Percentiles rank a stretch among this genome's conserved stretches.
Conservation (phyloP, 345 rosid species). For the Eucalyptus regnans region DNA sequence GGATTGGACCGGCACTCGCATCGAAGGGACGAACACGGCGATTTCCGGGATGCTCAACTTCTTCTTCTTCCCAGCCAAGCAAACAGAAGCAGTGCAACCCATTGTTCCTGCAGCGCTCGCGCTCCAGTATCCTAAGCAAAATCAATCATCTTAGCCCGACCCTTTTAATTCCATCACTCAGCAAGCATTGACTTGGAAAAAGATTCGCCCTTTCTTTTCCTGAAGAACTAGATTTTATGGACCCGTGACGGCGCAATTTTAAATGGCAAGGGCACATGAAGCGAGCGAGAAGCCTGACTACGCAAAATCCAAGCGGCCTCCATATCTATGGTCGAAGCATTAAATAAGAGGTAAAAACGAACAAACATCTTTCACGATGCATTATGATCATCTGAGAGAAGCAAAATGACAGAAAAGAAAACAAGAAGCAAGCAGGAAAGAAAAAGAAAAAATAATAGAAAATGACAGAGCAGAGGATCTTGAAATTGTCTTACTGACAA, state of each 20-base stretch:
- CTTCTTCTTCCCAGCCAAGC: conserved; percentile 42
- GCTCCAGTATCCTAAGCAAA: conserved; percentile 21
- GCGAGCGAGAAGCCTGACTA: background rate
- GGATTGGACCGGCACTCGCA: conserved; percentile 52
- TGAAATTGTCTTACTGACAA: background rate
- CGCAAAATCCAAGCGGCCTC: background rate
- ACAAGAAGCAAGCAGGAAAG: background rate
- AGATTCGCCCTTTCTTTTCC: background rate
- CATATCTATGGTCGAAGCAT: background rate
- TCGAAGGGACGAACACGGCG: conserved; percentile 44
- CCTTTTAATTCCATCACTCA: background rate
- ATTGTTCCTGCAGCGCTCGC: conserved; percentile 22
- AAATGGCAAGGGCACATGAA: background rate
- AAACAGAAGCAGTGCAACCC: conserved; percentile 72
- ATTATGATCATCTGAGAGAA: background rate
- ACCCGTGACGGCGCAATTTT: background rate
- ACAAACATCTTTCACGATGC: background rate
- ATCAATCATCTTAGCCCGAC: background rate
- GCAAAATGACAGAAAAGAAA: background rate
- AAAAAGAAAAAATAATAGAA: background rate
- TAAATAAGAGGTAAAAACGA: background rate
- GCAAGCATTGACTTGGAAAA: background rate
- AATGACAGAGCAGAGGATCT: background rate
- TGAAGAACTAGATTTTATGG: background rate
- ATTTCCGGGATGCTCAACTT: conserved; percentile 43